Evolutionary conservation across 768 basidiomycete species (phyloP).

Genomic region (Suillus sp.): DNA sequence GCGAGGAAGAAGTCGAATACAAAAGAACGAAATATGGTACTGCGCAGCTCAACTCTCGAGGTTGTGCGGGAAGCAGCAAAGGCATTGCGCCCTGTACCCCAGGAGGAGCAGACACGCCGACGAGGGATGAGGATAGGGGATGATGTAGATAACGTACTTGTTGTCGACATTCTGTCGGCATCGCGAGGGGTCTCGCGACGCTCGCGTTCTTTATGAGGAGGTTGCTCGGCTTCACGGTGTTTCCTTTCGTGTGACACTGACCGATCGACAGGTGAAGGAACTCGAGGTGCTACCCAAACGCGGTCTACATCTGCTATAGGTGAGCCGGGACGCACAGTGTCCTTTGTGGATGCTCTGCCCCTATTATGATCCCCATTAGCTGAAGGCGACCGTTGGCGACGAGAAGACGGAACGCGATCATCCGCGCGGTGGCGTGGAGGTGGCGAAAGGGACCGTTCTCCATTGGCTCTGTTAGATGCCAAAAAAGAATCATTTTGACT

Average conservation of each 20-base stretch:
- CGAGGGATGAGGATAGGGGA: constrained; percentile 38
- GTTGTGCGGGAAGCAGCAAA: constrained; percentile 44
- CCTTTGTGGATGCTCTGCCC: constrained; percentile 6
- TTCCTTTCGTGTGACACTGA: constrained; percentile 27
- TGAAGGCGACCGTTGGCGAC: constrained; percentile 26
- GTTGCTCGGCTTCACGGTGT: constrained; percentile 27
- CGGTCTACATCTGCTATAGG: constrained; percentile 29
- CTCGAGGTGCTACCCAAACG: constrained; percentile 22
- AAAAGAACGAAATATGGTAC: constrained; percentile 33
- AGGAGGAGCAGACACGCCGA: constrained; percentile 42
- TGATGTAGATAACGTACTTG: constrained; percentile 51
- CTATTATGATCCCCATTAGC: constrained; percentile 26
- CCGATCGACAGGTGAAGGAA: constrained; percentile 12
- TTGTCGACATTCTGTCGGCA: constrained; percentile 38
- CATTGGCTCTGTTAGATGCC: constrained; percentile 24
- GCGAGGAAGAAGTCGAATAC: constrained; percentile 40
- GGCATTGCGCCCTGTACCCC: constrained; percentile 36
- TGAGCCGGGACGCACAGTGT: constrained; percentile 8
- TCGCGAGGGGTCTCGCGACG: constrained; percentile 31
- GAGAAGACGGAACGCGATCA: constrained; percentile 24
- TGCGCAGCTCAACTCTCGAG: constrained; percentile 46
- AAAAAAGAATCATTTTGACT: constrained; percentile 27
- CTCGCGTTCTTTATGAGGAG: constrained; percentile 20
- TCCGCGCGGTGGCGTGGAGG: constrained; percentile 28
- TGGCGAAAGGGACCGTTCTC: constrained; percentile 23